These are phyloP conservation scores for Chrysophaeum taylorii DNA, from an alignment of 352 stramenopile species.

Conservation along the genomic window DNA sequence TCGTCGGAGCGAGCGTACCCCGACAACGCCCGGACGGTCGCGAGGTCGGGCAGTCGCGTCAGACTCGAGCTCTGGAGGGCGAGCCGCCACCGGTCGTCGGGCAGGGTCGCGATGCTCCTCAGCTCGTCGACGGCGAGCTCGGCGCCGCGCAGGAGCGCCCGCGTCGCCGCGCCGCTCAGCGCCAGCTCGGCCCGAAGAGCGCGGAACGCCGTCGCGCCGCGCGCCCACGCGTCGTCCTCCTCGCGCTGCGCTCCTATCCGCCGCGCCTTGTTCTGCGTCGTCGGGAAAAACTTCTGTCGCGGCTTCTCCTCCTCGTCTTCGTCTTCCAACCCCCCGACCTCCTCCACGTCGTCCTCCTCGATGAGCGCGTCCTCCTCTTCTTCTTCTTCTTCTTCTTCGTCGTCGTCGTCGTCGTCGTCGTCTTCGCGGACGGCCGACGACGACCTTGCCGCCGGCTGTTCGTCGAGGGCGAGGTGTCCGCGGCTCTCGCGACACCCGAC, in stretches of 20 bases:
- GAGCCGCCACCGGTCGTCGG: background rate
- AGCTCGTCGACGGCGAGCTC: constrained; percentile 5
- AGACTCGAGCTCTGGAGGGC: background rate
- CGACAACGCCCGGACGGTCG: too few relatives aligned
- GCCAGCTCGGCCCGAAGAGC: background rate
- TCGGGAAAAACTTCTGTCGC: too few relatives aligned
- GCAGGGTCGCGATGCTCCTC: background rate
- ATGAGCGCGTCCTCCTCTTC: too few relatives aligned
- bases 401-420: too few relatives aligned
- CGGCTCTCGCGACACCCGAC: constrained; percentile 5
- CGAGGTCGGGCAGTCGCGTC: too few relatives aligned
- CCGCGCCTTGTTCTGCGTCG: too few relatives aligned
- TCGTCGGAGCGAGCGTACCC: too few relatives aligned
- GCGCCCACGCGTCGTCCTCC: background rate
- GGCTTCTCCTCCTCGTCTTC: too few relatives aligned
- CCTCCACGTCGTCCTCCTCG: too few relatives aligned
- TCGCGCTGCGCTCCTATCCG: too few relatives aligned
- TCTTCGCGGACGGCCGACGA: background rate
- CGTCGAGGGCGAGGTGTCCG: background rate
- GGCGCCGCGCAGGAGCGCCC: constrained; percentile 1
- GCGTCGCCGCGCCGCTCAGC: background rate
- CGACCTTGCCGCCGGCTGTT: background rate
- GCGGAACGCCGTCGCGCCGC: background rate
- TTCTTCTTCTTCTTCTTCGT: too few relatives aligned
- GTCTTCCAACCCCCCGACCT: too few relatives aligned